Base-by-base conservation (phyloP, 2,329 filamentous ascomycete species). In the Exophiala spinifera region DNA sequence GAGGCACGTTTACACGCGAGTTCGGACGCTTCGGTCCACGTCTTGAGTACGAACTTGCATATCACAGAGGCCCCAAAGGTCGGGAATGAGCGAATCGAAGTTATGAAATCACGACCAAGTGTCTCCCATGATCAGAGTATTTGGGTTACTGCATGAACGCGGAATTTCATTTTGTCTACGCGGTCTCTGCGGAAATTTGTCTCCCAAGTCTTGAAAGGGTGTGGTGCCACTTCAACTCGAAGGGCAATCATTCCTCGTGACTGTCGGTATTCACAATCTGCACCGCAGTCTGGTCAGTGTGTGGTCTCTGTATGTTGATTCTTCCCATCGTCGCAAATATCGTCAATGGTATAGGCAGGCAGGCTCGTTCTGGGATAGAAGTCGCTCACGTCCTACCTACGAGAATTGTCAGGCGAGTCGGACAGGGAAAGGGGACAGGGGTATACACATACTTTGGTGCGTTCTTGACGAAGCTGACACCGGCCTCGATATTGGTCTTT, bases 401-500 rank as follows among this genome's bases (percentile, higher is more conserved):
- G 47, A 55, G 42, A 34, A 37, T 21, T 47, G 58, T 63, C 61
- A 63, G 59, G 59, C 55, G 60, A 55, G 55, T 57, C 59, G 46
- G 54, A 59, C 52, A 57, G 55, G 40, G 17, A 39, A 56, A 36
- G 46, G 53, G 45, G 36, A 51, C 33, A 31, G 8, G 28, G 11
- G 40, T 43, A 21, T 43, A 21, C 33, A 51, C 58, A 36, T 61
- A 61, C 59, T 61, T 59, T 45, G 90, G 87, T 72, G 89, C 84
- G 81, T 87, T 91, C 79, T 88, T 81, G 74, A 86, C 86, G 72
- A 97, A 99, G 71, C 86, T 84, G 70, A 96, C 79, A 71, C 94
- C 94, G 85, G 97, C 96, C 69, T 83, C 77, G 72, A 99, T 96
- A 79, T 97, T 97, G 77, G 84, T 86, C 80, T 91, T 88, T 61